A percentile compares a stretch with the other conserved stretches of the same genome.
Evolutionary conservation across 2,329 filamentous ascomycete species (phyloP).

Genomic region (Apiospora rasikravindrae): DNA sequence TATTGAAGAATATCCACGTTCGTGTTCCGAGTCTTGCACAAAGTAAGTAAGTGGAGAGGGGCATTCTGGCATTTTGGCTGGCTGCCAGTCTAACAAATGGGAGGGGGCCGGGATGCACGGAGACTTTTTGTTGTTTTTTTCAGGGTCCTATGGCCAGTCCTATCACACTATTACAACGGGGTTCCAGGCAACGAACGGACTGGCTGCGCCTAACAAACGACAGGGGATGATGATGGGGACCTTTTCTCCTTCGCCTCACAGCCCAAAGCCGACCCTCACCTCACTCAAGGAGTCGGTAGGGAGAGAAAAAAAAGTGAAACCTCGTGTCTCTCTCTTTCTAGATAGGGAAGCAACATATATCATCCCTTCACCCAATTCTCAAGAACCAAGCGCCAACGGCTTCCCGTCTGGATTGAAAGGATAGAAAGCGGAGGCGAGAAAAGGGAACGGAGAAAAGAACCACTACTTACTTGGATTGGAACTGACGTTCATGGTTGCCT

Average conservation of each 20-base stretch:
- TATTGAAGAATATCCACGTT: background rate
- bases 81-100: no score
- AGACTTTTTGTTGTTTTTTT: background rate
- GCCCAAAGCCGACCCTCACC: background rate
- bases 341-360: background rate
- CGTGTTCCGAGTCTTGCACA: background rate
- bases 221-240: background rate
- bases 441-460: no score
- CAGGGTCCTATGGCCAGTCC: background rate
- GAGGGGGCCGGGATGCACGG: no score
- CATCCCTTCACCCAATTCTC: background rate
- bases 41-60: background rate
- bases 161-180: background rate
- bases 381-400: background rate
- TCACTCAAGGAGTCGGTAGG: background rate
- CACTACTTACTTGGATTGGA: background rate
- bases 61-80: background rate
- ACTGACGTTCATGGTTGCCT: background rate
- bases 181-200: background rate
- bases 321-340: background rate
- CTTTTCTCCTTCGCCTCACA: background rate
- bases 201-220: background rate
- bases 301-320: background rate
- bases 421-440: no score
- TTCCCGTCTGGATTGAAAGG: background rate